phyloP scores from a whole-genome alignment of 2,329 filamentous ascomycete genomes.

The Monilinia fructicola region DNA sequence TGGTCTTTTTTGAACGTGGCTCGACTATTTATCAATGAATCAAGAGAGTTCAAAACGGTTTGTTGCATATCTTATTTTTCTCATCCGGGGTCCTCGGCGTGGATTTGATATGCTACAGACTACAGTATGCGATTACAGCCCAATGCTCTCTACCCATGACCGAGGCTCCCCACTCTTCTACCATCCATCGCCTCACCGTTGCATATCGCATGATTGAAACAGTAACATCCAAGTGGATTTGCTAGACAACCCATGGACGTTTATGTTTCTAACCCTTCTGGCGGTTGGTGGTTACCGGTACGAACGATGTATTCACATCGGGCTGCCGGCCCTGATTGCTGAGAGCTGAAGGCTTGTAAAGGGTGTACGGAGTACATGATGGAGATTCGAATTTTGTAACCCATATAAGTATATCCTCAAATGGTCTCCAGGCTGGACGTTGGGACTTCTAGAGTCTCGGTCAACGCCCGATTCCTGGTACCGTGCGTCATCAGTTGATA shows the following conservation, averaged over 20 bases:
- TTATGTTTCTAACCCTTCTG: not conserved
- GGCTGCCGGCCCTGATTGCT: not conserved
- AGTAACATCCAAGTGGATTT: not conserved
- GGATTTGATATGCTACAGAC: not conserved
- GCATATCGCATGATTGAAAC: not conserved
- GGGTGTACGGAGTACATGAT: not conserved
- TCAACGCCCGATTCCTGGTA: no score
- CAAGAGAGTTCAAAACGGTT: not conserved
- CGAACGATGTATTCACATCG: not conserved
- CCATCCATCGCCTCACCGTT: not conserved
- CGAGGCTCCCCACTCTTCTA: slow-evolving; percentile 15
- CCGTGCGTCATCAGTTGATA: no score
- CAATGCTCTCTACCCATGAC: not conserved
- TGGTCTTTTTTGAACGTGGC: slow-evolving; percentile 16
- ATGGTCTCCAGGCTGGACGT: not conserved
- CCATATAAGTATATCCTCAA: not conserved
- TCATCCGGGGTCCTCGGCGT: slow-evolving; percentile 14
- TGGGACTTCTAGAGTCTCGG: no score
- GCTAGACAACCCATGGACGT: not conserved
- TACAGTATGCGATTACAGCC: slow-evolving; percentile 2
- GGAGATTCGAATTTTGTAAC: not conserved
- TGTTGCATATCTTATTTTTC: slow-evolving; percentile 5
- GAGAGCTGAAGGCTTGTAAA: not conserved
- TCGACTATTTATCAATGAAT: not conserved
- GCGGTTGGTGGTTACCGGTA: not conserved